Evolutionary conservation across 192 early-diverging fungal genomes (phyloP), one percentile per base, ranked within the genome.

Genomic region (Jimgerdemannia flammicorona): DNA sequence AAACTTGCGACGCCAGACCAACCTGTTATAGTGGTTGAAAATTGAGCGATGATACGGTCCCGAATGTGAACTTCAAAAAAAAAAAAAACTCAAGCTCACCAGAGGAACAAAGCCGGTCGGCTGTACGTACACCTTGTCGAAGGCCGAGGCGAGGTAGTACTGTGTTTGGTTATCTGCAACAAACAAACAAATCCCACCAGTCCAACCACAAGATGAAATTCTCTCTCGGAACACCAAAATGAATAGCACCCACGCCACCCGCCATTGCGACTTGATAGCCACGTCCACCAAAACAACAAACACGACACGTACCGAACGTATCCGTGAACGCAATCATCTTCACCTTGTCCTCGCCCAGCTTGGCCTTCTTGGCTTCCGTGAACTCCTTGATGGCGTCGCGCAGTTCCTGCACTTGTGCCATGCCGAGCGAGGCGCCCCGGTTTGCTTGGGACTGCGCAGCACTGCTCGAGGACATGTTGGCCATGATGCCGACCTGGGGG

Each of bases 121-220:
- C 77, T 92, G 90, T 74, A 90, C 80, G 40, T 81, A 73, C 14
- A 93, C 87, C 74, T 88, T 83, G 74, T 85, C 88, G 43, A 89
- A 93, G 3, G 84, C 89, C 43, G 90, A 86, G 0, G 91, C 92
- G 71, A 93, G 71, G 74, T 86, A 91, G 74, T 93, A 93, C 39
- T 87, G 84, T 11, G 79, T 11, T 75, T 93, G 92, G 66, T 83
- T 87, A 66, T 89, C 85, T 87, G 72, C 29, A 29, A 1, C 29
- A 29, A 29, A 1, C 29, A 29, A 29, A 29, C 29, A 0, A 29
- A 29, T 29, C 29, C 29, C 29, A 29, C 29, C 29, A 29, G 29
- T 29, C 29, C 29, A 29, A 29, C 29, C 29, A 29, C 29, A 29
- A 29, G 29, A 1, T 29, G 29, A 29, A 29, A 29, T 29, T 29